Evolutionary conservation across 202 grass and related monocot species (phyloP), one percentile per base, ranked within the genome.

Genomic region (Schoenoplectus triqueter): DNA sequence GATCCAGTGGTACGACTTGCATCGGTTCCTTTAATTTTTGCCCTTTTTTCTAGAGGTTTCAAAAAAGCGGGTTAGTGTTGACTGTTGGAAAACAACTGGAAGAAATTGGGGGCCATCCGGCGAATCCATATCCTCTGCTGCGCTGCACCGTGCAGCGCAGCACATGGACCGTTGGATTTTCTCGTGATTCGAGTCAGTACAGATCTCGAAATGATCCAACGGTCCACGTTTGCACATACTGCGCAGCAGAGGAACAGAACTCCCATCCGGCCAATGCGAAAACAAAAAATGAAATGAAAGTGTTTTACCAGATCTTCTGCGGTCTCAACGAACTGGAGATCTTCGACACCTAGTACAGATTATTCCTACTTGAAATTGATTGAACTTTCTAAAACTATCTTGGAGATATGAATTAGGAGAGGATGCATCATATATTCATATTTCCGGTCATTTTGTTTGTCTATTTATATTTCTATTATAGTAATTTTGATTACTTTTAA

Each of bases 21-120:
- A 5, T 83, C n/a, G 7, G 64, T 64, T 70, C 47, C 80, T 2
- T 15, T 3, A 15, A 44, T 44, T 57, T 57, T 70, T 83, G 80
- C 69, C 80, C 15, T 66, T 46, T 69, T 83, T 56, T 83, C 64
- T 10, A 19, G 65, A 83, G 2, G 48, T 56, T 83, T 83, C 81
- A 83, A 83, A 68, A 21, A 6, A 17, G 10, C 19, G 20, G 48
- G 72, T 75, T 69, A 69, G 41, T 64, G 2, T 21, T 73, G 69
- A 31, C 31, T 31, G 7, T 15, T 76, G 47, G 49, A 75, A 75
- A 6, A 75, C 72, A 75, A 75, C 49, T 13, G 19, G 10, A 19
- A 49, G 47, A 7, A 49, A 49, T 15, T 57, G 8, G 54, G 8
- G n/a, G n/a, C n/a, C n/a, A n/a, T n/a, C n/a, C n/a, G n/a, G n/a